phyloP scores from a whole-genome alignment of 352 stramenopile species.

The Thalassiosira exigua region DNA sequence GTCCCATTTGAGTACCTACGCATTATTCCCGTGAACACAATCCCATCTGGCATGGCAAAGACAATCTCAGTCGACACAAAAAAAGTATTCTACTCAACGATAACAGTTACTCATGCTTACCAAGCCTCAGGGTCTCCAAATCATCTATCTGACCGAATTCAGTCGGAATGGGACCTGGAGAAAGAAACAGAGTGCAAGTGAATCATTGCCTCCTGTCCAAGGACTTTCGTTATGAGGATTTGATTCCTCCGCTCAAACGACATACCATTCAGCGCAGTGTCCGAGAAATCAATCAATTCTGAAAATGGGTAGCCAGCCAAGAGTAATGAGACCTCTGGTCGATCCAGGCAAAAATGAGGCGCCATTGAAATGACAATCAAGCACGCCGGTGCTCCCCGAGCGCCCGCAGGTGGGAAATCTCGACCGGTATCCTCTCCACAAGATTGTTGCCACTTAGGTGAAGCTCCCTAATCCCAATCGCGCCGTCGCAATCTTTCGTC shows the following conservation, averaged over 20 bases:
- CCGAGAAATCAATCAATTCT: constrained; percentile 48
- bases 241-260: constrained; percentile 3
- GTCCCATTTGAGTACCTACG: constrained; percentile 53
- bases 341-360: not conserved
- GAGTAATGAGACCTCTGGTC: not conserved
- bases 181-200: not conserved
- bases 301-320: not conserved
- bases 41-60: too few species aligned
- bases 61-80: too few species aligned
- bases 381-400: constrained; percentile 10
- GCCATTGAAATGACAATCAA: not conserved
- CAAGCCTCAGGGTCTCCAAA: constrained; percentile 42
- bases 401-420: constrained; percentile 38
- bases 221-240: not conserved
- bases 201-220: not conserved
- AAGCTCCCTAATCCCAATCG: constrained; percentile 35
- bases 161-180: constrained; percentile 37
- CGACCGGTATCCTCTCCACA: constrained; percentile 43
- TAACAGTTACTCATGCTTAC: too few species aligned
- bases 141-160: constrained; percentile 50
- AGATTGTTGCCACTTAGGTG: constrained; percentile 40
- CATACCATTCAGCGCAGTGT: constrained; percentile 52
- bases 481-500: constrained; percentile 18
- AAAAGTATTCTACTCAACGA: too few species aligned
- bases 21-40: constrained; percentile 49